Evolutionary conservation across 2,329 filamentous ascomycete genomes (phyloP).

Genomic region (Cylindrodendrum hubeiense): DNA sequence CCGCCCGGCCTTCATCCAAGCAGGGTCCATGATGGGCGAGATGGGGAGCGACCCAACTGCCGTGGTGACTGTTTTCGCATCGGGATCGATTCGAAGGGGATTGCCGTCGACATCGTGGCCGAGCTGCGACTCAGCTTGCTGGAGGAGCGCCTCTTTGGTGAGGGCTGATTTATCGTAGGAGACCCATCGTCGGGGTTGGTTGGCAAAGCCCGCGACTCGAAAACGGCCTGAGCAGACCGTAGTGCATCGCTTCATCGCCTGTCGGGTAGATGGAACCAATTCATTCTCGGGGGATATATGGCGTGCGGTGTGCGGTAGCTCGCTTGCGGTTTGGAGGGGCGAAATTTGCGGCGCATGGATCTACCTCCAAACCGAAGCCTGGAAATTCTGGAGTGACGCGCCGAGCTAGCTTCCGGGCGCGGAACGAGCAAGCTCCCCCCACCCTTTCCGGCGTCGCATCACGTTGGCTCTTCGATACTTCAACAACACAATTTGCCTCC

Average conservation of each 20-base stretch:
- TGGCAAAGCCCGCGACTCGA: slow-evolving; percentile 2
- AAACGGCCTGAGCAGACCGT: slow-evolving; percentile 32
- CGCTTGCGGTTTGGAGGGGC: background rate
- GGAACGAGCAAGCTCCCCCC: slow-evolving; percentile 35
- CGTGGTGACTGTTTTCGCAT: slow-evolving; percentile 59
- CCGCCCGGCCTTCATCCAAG: slow-evolving; percentile 59
- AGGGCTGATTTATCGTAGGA: slow-evolving; percentile 48
- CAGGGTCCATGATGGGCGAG: slow-evolving; percentile 67
- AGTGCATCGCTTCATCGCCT: slow-evolving; percentile 46
- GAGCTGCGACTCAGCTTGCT: slow-evolving; percentile 49
- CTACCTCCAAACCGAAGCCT: slow-evolving; percentile 13
- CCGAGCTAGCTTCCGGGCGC: slow-evolving; percentile 30
- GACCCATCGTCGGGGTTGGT: slow-evolving; percentile 45
- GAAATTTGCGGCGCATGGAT: slow-evolving; percentile 27
- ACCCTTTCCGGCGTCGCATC: slow-evolving; percentile 37
- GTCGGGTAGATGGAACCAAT: slow-evolving; percentile 17
- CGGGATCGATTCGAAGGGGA: slow-evolving; percentile 51
- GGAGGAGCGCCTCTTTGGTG: slow-evolving; percentile 45
- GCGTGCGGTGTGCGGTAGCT: slow-evolving; percentile 3
- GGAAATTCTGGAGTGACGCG: slow-evolving; percentile 33
- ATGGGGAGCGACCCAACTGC: slow-evolving; percentile 61
- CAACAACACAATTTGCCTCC: slow-evolving; percentile 12
- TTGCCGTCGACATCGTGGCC: slow-evolving; percentile 45
- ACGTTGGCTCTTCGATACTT: slow-evolving; percentile 5
- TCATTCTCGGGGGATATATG: slow-evolving; percentile 32